phyloP scores from a whole-genome alignment of 208 protist species.

The Acanthamoeba sp. region DNA sequence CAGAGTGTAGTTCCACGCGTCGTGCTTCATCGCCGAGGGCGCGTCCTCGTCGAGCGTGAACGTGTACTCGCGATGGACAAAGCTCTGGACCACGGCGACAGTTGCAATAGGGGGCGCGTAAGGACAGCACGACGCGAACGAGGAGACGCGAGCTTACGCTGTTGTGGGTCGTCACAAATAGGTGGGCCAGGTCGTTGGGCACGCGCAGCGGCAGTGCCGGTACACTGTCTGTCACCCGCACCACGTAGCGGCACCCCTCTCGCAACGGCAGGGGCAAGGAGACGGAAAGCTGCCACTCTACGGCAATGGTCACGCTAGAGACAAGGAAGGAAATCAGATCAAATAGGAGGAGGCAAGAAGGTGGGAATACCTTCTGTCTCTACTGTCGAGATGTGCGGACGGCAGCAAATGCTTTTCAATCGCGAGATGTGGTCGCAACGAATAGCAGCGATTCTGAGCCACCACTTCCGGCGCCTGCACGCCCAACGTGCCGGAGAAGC shows the following conservation, averaged over 20 bases:
- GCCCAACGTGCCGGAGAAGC: too few species aligned
- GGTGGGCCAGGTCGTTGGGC: not conserved
- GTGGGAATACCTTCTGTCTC: not conserved
- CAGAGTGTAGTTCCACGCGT: slow-evolving; percentile 1
- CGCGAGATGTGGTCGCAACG: too few species aligned
- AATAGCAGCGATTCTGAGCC: too few species aligned
- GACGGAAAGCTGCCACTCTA: slow-evolving; percentile 1
- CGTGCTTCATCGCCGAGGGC: not conserved
- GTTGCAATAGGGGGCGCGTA: not conserved
- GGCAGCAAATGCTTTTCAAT: too few species aligned
- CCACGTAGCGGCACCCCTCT: not conserved
- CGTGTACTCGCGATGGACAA: not conserved
- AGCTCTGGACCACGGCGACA: not conserved
- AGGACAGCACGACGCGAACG: too few species aligned
- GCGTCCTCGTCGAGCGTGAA: not conserved
- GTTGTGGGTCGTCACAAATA: not conserved
- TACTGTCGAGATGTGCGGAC: too few species aligned
- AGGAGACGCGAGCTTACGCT: not conserved
- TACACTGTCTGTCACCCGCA: not conserved
- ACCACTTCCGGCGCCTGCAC: too few species aligned
- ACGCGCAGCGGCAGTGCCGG: not conserved
- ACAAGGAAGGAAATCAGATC: not conserved
- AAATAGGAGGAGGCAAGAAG: not conserved
- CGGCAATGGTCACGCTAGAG: not conserved
- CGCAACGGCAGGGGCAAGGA: not conserved